phyloP scores from a whole-genome alignment of 2,329 filamentous ascomycete species.

The Teratosphaeriaceae sp. region DNA sequence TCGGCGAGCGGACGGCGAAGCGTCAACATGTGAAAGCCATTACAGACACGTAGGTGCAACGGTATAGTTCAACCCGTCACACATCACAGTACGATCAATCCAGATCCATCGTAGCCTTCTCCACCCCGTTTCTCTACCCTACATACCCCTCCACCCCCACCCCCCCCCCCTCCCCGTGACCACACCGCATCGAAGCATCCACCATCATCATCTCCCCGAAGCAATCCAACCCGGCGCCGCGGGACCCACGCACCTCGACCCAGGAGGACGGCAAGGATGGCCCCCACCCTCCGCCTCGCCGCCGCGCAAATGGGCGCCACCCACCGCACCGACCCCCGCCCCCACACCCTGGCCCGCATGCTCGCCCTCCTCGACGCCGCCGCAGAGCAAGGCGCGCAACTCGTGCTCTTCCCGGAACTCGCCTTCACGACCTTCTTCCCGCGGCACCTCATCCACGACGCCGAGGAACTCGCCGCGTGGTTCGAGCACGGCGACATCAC shows the following conservation, averaged over 20 bases:
- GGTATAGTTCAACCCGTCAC: too few relatives aligned
- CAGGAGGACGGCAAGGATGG: conserved; percentile 27
- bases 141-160: too few relatives aligned
- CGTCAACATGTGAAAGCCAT: too few relatives aligned
- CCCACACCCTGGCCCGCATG: conserved; percentile 42
- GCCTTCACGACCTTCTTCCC: conserved; percentile 53
- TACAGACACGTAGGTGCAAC: too few relatives aligned
- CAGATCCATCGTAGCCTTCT: too few relatives aligned
- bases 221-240: too few relatives aligned
- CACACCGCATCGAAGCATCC: too few relatives aligned
- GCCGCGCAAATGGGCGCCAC: conserved; percentile 48
- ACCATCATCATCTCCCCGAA: too few relatives aligned
- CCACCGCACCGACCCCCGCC: conserved; percentile 34
- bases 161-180: too few relatives aligned
- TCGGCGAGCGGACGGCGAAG: background rate
- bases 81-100: too few relatives aligned
- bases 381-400: conserved; percentile 35
- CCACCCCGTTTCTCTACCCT: too few relatives aligned
- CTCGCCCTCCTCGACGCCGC: conserved; percentile 42
- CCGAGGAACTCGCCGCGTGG: conserved; percentile 38
- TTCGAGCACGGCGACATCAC: conserved; percentile 43
- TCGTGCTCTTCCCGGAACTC: conserved; percentile 48
- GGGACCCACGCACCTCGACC: too few relatives aligned
- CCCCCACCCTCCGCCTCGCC: conserved; percentile 39
- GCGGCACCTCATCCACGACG: conserved; percentile 41